Percentiles rank a stretch among this genome's conserved stretches.
phyloP scores from a whole-genome alignment of 768 basidiomycete genomes.

The Cyclocybe aegerita region DNA sequence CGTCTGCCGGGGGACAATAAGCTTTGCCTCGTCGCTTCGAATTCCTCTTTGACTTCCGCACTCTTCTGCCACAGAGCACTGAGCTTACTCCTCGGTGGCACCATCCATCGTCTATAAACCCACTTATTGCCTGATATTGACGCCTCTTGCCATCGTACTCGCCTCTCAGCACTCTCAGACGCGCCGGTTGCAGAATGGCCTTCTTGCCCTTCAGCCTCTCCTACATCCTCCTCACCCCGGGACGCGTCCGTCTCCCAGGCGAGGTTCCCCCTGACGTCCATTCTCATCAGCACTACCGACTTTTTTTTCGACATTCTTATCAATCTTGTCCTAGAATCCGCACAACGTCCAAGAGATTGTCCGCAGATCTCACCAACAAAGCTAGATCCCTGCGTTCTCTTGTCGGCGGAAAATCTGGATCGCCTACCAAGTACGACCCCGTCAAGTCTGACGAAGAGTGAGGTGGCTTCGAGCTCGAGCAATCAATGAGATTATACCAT shows the following conservation, averaged over 20 bases:
- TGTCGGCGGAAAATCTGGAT: constrained; percentile 10
- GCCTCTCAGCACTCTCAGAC: neutral
- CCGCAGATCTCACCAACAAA: constrained; percentile 21
- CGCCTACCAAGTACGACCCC: neutral
- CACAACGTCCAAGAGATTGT: constrained; percentile 13
- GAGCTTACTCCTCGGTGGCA: too few relatives aligned
- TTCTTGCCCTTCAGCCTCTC: constrained; percentile 47
- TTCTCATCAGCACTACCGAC: too few relatives aligned
- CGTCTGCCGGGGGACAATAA: too few relatives aligned
- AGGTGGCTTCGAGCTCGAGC: too few relatives aligned
- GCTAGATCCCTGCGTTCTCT: constrained; percentile 24
- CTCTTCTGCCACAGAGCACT: too few relatives aligned
- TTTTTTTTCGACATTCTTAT: neutral
- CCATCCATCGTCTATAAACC: too few relatives aligned
- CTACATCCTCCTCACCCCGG: constrained; percentile 53
- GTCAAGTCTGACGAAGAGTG: neutral
- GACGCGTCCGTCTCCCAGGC: constrained; percentile 50
- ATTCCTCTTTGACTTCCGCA: too few relatives aligned
- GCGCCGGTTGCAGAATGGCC: constrained; percentile 13
- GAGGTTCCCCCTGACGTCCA: constrained; percentile 27
- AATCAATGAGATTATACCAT: too few relatives aligned
- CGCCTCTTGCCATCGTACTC: neutral
- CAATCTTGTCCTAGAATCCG: constrained; percentile 1
- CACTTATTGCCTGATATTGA: too few relatives aligned
- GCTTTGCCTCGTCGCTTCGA: too few relatives aligned